Conservation (phyloP, 2,329 filamentous ascomycete species). For the Aspergillus ochraceoroseus region DNA sequence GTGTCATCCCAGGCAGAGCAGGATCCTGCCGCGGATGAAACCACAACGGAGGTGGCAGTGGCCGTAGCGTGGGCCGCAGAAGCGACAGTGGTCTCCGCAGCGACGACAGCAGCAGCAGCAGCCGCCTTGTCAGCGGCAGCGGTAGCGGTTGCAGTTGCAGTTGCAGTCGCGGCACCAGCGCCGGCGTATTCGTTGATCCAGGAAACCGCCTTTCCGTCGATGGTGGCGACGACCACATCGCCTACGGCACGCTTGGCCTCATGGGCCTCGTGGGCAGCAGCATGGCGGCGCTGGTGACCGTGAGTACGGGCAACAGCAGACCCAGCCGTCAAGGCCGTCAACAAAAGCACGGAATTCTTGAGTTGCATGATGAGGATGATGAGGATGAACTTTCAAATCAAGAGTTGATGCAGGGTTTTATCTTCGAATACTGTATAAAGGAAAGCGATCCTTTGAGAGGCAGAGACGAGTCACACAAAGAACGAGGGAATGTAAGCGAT, state of each 20-base stretch:
- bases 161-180: slow-evolving; percentile 17
- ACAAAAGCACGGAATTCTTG: slow-evolving; percentile 36
- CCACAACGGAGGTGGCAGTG: slow-evolving; percentile 13
- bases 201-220: slow-evolving; percentile 32
- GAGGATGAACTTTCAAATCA: not conserved
- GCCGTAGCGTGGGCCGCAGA: slow-evolving; percentile 15
- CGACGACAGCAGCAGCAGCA: slow-evolving; percentile 16
- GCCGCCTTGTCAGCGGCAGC: slow-evolving; percentile 13
- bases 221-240: slow-evolving; percentile 32
- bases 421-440: slow-evolving; percentile 2
- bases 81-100: slow-evolving; percentile 16
- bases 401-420: slow-evolving; percentile 2
- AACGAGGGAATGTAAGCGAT: slow-evolving; percentile 10
- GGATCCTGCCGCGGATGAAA: slow-evolving; percentile 12
- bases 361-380: slow-evolving; percentile 33
- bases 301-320: slow-evolving; percentile 36
- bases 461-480: slow-evolving; percentile 10
- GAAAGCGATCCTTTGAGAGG: slow-evolving; percentile 10
- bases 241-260: slow-evolving; percentile 34
- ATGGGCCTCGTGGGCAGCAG: slow-evolving; percentile 27
- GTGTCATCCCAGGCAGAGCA: slow-evolving; percentile 24
- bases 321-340: slow-evolving; percentile 37
- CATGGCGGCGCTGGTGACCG: slow-evolving; percentile 39
- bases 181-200: slow-evolving; percentile 38
- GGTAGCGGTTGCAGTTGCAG: slow-evolving; percentile 14